Evolutionary conservation across 352 stramenopile genomes (phyloP), one percentile per base, ranked within the genome.

Genomic region (Globisporangium cystogenes): DNA sequence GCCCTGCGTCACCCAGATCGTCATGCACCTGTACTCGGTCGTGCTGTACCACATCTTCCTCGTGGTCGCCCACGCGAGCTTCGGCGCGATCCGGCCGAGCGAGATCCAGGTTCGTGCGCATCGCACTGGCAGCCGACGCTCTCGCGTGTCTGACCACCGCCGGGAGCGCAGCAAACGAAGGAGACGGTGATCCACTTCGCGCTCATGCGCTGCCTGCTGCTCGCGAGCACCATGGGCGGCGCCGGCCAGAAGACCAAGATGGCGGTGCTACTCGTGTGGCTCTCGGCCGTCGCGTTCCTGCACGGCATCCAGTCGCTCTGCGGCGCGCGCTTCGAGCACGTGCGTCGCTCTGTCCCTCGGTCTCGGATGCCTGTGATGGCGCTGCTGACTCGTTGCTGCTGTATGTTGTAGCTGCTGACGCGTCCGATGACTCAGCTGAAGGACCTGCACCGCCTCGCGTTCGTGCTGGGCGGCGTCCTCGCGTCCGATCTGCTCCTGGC

Each of bases 161-260:
- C 6, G 10, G 3, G 31, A 36, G 12, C 36, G 16, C 27, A 90
- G 65, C 80, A 86, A 72, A 88, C 80, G 23, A 90, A 90, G 42
- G 80, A 90, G 51, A 88, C 75, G 20, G 76, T 90, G 53, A 73
- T 90, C 48, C 77, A 85, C 42, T 90, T 88, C 40, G 58, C 87
- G 20, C 55, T 90, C 51, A 81, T 90, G 67, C 80, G 80, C 29
- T 87, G 72, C 27, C 67, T 88, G 23, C 58, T 90, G 58, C 74
- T 90, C 3, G 75, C 82, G 8, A 87, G 72, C 53, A 90, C 80
- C 26, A 76, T 90, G 64, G 69, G 78, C 39, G 20, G 39, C 42
- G 64, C 66, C 1, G 42, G 55, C 7, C 55, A 69, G 43, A 64
- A 75, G 23, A 57, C 65, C 4, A 68, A 76, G 35, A 43, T 87